These are phyloP conservation scores for Metrosideros polymorpha DNA, from an alignment of 441 rosid genomes.

Conservation along the genomic window DNA sequence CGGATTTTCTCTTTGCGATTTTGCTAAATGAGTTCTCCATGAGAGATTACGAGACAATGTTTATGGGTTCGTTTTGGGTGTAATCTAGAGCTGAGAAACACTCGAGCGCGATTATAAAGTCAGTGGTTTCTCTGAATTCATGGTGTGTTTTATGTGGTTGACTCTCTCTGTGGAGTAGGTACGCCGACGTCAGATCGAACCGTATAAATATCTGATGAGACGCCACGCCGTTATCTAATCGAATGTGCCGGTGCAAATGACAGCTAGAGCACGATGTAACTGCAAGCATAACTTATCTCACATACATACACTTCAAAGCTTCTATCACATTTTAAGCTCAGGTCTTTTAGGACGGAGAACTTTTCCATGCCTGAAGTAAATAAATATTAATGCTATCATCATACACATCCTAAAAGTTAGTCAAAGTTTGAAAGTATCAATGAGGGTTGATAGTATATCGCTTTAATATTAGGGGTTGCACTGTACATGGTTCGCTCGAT, in stretches of 20 bases:
- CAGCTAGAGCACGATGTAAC: background rate
- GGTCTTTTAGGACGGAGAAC: background rate
- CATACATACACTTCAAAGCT: background rate
- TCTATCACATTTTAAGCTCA: background rate
- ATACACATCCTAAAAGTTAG: background rate
- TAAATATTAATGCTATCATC: background rate
- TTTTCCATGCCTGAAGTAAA: background rate
- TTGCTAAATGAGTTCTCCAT: background rate
- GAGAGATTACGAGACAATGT: no score
- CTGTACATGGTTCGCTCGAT: background rate
- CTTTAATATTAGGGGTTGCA: background rate
- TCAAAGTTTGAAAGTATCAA: background rate
- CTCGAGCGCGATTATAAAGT: background rate
- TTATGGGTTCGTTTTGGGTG: background rate
- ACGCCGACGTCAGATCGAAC: accelerated
- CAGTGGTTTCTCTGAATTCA: background rate
- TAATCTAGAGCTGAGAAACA: no score
- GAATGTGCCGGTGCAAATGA: background rate
- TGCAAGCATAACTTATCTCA: background rate
- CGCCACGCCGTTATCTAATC: background rate
- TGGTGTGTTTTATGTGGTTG: background rate
- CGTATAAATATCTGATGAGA: background rate
- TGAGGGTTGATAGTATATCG: background rate
- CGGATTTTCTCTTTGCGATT: background rate
- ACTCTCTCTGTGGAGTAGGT: background rate